phyloP scores from a whole-genome alignment of 768 basidiomycete species.

The Pleurotus pulmonarius region DNA sequence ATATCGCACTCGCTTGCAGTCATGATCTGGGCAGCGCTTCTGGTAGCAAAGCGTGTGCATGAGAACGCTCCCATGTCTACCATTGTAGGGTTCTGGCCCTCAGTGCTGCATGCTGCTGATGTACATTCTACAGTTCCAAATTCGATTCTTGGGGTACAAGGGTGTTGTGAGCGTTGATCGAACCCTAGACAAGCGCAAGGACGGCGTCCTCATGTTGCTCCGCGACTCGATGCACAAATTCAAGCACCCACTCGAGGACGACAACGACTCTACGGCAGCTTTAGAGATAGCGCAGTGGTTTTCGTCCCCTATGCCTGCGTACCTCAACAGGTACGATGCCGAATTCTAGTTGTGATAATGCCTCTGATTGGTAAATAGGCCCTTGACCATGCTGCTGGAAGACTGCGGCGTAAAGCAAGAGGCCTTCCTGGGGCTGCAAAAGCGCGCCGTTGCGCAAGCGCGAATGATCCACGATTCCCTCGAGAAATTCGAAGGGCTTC shows the following conservation, averaged over 20 bases:
- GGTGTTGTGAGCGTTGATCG: conserved; percentile 73
- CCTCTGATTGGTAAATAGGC: conserved; percentile 31
- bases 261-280: conserved; percentile 41
- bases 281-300: conserved; percentile 76
- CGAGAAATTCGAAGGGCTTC: conserved; percentile 39
- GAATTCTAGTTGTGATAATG: background rate
- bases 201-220: conserved; percentile 64
- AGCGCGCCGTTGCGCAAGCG: conserved; percentile 49
- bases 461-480: conserved; percentile 59
- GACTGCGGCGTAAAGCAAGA: conserved; percentile 61
- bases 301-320: conserved; percentile 52
- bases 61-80: conserved; percentile 44
- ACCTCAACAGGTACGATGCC: conserved; percentile 65
- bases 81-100: conserved; percentile 44
- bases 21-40: conserved; percentile 56
- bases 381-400: conserved; percentile 76
- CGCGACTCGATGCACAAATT: conserved; percentile 79
- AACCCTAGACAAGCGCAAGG: conserved; percentile 36
- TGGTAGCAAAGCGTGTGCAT: conserved; percentile 34
- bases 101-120: background rate
- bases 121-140: conserved; percentile 52
- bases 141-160: conserved; percentile 81
- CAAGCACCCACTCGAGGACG: conserved; percentile 72
- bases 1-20: conserved; percentile 59
- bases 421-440: conserved; percentile 61